phyloP scores from a whole-genome alignment of 805 yeast genomes.

The Metschnikowia proteae region DNA sequence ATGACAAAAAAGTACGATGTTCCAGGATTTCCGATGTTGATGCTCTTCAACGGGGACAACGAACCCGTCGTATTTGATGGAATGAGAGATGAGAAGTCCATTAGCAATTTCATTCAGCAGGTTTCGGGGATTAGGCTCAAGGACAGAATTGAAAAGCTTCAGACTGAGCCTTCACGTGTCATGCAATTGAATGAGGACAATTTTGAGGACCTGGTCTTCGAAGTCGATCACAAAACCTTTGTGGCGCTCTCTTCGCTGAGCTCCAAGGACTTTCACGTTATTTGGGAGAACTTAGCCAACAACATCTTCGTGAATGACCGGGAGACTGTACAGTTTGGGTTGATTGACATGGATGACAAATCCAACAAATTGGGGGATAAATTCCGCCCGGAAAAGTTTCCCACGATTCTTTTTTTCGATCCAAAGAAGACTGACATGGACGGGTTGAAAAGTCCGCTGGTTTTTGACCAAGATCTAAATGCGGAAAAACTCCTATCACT shows the following conservation, averaged over 20 bases:
- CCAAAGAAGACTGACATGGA: constrained; percentile 21
- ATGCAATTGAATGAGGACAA: constrained; percentile 20
- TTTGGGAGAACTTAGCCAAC: constrained; percentile 48
- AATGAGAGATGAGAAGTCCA: constrained; percentile 45
- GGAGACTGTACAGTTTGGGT: constrained; percentile 32
- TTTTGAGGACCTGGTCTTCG: constrained; percentile 40
- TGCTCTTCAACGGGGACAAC: constrained; percentile 50
- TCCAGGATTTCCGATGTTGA: constrained; percentile 64
- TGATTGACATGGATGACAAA: constrained; percentile 26
- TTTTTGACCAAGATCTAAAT: constrained; percentile 25
- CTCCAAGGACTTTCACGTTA: constrained; percentile 42
- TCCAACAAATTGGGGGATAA: constrained; percentile 12
- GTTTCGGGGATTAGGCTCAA: constrained; percentile 26
- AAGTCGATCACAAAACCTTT: constrained; percentile 29
- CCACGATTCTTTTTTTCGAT: constrained; percentile 52
- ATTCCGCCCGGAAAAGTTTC: constrained; percentile 46
- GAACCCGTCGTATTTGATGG: constrained; percentile 58
- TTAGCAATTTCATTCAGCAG: constrained; percentile 50
- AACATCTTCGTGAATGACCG: constrained; percentile 40
- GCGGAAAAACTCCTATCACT: constrained; percentile 21
- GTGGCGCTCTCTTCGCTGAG: constrained; percentile 28
- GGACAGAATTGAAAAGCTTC: constrained; percentile 6
- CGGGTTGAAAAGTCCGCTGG: constrained; percentile 24
- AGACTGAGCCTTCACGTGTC: constrained; percentile 6
- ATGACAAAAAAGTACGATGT: constrained; percentile 49